These are phyloP conservation scores for Microthyrium microscopicum DNA, from an alignment of 2,329 filamentous ascomycete species.

Conservation along the genomic window DNA sequence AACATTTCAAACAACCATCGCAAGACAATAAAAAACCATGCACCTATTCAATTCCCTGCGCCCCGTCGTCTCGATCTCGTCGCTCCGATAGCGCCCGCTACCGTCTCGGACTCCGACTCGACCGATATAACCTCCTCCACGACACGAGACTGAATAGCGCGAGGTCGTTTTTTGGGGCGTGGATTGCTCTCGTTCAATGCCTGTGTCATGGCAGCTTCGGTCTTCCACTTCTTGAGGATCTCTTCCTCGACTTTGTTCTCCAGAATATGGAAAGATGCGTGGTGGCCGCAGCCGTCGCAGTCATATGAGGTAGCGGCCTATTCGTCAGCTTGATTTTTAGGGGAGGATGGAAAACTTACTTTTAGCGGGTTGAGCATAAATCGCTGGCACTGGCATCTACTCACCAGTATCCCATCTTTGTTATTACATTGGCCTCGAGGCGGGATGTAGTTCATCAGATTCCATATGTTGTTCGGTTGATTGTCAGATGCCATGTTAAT, in stretches of 20 bases:
- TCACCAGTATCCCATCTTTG: constrained; percentile 28
- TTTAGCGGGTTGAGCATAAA: constrained; percentile 43
- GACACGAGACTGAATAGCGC: too few relatives aligned
- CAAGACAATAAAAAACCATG: too few relatives aligned
- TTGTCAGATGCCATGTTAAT: not conserved
- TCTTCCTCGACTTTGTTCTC: constrained; percentile 34
- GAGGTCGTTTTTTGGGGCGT: too few relatives aligned
- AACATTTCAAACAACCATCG: too few relatives aligned
- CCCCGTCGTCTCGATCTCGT: too few relatives aligned
- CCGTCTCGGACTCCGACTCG: too few relatives aligned
- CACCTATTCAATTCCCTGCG: too few relatives aligned
- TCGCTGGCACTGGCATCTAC: constrained; percentile 34
- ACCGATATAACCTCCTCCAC: too few relatives aligned
- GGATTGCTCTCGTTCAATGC: too few relatives aligned
- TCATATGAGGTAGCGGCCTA: constrained; percentile 33
- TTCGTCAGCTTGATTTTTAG: not conserved
- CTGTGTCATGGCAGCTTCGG: too few relatives aligned
- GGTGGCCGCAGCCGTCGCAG: constrained; percentile 39
- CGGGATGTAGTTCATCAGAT: constrained; percentile 32
- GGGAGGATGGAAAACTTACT: constrained; percentile 16
- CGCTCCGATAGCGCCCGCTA: too few relatives aligned
- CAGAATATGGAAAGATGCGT: constrained; percentile 37
- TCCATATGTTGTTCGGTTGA: constrained; percentile 30
- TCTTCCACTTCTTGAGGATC: constrained; percentile 29
- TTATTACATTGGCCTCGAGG: constrained; percentile 34